Evolutionary conservation across 2,329 filamentous ascomycete species (phyloP), one percentile per base, ranked within the genome.

Genomic region (Cordyceps cicadae): DNA sequence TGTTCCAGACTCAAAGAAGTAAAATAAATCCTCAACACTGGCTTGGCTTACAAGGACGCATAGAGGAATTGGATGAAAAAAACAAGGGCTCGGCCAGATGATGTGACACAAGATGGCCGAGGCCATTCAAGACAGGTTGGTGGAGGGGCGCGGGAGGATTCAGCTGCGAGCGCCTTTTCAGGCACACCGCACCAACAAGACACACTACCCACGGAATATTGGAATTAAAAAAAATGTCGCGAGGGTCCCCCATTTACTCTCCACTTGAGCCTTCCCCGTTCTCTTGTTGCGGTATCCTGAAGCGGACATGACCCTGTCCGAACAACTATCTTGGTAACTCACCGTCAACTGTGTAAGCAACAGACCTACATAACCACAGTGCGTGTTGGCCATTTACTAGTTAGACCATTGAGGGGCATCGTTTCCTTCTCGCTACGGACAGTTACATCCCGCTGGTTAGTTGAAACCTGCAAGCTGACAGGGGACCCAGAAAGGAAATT

Each of bases 391-490:
- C 48, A 45, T 37, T 26, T 26, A 14, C 41, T 43, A 41, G 51
- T 43, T 43, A 41, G 51, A 19, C 11, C 12, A 14, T 37, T 37
- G 7, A 12, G 34, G 34, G 9, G 12, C 12, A 37, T 14, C 41
- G 11, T 54, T 11, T 39, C 5, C 15, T 48, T 54, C 34, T 54
- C 46, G 26, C 54, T 41, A 19, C 32, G 41, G 41, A 17, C n/a
- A 41, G 32, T 54, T 53, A 59, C 57, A 60, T 49, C 50, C 57
- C 50, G 50, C 8, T 48, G 29, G 29, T 21, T 41, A 60, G 32
- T 34, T 60, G 41, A n/a, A 39, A 52, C 21, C 17, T 14, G 15
- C n/a, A n/a, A 21, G 24, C n/a, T 52, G 26, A 26, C 56, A 46
- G 56, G 37, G 26, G 14, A 34, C 34, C 26, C 37, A 26, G 56